Evolutionary conservation across 345 rosid species (phyloP).

Genomic region (Cardamine chenopodiifolia): DNA sequence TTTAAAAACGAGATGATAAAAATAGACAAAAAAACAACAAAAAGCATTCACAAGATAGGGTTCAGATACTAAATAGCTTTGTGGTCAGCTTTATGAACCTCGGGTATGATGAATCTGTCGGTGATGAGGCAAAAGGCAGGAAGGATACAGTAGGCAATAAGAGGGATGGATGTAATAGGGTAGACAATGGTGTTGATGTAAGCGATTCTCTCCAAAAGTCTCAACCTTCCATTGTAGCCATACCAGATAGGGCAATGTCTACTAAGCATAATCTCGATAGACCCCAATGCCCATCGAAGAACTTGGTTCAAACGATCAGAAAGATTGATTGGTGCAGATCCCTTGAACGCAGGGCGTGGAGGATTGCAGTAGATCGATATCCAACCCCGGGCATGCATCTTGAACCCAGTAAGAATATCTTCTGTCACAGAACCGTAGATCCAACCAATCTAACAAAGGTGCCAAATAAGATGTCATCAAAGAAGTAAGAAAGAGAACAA

Average conservation of each 20-base stretch:
- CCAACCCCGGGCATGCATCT: slow-evolving; percentile 99
- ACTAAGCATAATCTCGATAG: slow-evolving; percentile 92
- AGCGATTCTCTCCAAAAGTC: slow-evolving; percentile 85
- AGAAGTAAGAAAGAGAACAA: slow-evolving; percentile 1
- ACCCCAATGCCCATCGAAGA: slow-evolving; percentile 99
- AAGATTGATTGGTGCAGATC: slow-evolving; percentile 99
- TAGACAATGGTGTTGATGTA: slow-evolving; percentile 96
- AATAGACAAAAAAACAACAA: neutral
- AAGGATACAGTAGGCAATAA: slow-evolving; percentile 87
- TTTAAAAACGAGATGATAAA: slow-evolving; percentile 4
- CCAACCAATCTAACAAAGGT: slow-evolving; percentile 85
- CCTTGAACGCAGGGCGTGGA: slow-evolving; percentile 98
- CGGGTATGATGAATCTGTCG: slow-evolving; percentile 89
- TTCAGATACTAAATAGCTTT: neutral
- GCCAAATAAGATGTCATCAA: slow-evolving; percentile 24
- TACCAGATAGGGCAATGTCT: slow-evolving; percentile 99
- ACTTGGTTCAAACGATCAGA: slow-evolving; percentile 99
- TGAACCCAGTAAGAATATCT: slow-evolving; percentile 98
- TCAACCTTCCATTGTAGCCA: slow-evolving; percentile 84
- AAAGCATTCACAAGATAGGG: neutral
- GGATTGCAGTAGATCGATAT: slow-evolving; percentile 97
- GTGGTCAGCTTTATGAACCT: slow-evolving; percentile 53
- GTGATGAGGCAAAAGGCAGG: slow-evolving; percentile 99
- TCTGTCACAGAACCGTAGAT: slow-evolving; percentile 99
- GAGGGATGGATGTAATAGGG: slow-evolving; percentile 91